Evolutionary conservation across 208 protist species (phyloP), one percentile per base, ranked within the genome.

Genomic region (Borovskyia barvae): DNA sequence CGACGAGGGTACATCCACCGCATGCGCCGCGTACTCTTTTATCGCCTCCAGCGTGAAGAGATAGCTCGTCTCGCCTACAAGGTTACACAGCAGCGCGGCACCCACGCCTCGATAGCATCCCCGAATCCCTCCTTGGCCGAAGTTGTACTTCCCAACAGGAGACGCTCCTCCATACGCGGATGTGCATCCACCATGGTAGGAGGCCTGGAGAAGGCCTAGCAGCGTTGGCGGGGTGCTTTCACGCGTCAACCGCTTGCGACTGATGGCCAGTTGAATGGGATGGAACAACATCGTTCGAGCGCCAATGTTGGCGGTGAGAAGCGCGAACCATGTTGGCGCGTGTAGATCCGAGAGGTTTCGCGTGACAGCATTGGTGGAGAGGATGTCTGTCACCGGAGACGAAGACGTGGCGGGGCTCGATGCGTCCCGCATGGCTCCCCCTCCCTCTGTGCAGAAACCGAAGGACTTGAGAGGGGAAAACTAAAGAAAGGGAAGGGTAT

Each of bases 331-430:
- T 5, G 85, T 92, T 30, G 85, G 80, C 11, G 71, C 67, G 71
- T 95, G 83, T 28, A 95, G 51, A 60, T 95, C 79, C 28, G 83
- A 91, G 46, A 92, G 62, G 57, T 66, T 69, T 11, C 89, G 82
- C 14, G 65, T 93, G 30, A 93, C 85, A 5, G 89, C 89, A 43
- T 88, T 95, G 0, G 85, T 90, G 28, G 61, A 50, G 32, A 71
- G 47, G 37, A 30, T 53, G 33, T 40, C 42, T 8, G 22, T 47
- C 42, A 1, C n/a, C 3, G 42, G 26, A 24, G 26, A 32, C 20
- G 45, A 4, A 8, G 22, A 29, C 25, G 4, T 49, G 11, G 22
- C 12, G 19, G n/a, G 22, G 15, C 25, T 29, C 15, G 45, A 49
- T 30, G 45, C 45, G 24, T 25, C 15, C 22, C 24, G 45, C 12